Evolutionary conservation across 1,284 basidiomycete genomes (phyloP).

Genomic region (Clitocybe nebularis): DNA sequence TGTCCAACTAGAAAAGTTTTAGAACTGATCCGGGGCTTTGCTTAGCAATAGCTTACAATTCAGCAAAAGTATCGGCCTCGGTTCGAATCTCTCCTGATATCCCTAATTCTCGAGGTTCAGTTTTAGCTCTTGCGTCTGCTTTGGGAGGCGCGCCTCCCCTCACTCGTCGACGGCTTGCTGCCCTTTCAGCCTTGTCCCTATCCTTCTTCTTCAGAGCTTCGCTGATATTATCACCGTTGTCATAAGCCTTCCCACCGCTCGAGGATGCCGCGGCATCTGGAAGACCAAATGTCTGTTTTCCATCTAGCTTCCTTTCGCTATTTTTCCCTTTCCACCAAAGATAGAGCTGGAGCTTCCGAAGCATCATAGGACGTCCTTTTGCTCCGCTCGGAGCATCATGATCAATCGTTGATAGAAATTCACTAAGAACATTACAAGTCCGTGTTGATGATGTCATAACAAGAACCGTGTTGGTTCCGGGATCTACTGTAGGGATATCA

Average conservation of each 20-base stretch:
- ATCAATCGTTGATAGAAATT: constrained; percentile 74
- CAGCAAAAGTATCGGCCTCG: constrained; percentile 53
- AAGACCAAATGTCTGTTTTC: constrained; percentile 18
- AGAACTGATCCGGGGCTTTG: background rate
- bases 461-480: constrained; percentile 75
- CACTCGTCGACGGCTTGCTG: constrained; percentile 53
- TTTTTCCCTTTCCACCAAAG: constrained; percentile 80
- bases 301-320: constrained; percentile 35
- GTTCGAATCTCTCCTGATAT: constrained; percentile 40
- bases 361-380: constrained; percentile 77
- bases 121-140: constrained; percentile 19
- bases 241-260: constrained; percentile 13
- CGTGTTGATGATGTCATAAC: constrained; percentile 87
- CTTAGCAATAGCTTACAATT: constrained; percentile 43
- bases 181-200: constrained; percentile 49
- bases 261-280: constrained; percentile 15
- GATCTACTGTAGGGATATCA: constrained; percentile 33
- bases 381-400: constrained; percentile 50
- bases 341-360: constrained; percentile 66
- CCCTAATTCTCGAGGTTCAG: constrained; percentile 22
- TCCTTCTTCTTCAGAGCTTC: constrained; percentile 79
- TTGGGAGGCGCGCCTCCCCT: constrained; percentile 59
- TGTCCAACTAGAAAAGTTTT: constrained; percentile 20
- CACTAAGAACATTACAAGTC: constrained; percentile 70
- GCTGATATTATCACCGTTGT: constrained; percentile 36